Percentiles rank a stretch among this genome's conserved stretches.
These are phyloP conservation scores for Purshia tridentata DNA, from an alignment of 306 rosid genomes.

Conservation along the genomic window DNA sequence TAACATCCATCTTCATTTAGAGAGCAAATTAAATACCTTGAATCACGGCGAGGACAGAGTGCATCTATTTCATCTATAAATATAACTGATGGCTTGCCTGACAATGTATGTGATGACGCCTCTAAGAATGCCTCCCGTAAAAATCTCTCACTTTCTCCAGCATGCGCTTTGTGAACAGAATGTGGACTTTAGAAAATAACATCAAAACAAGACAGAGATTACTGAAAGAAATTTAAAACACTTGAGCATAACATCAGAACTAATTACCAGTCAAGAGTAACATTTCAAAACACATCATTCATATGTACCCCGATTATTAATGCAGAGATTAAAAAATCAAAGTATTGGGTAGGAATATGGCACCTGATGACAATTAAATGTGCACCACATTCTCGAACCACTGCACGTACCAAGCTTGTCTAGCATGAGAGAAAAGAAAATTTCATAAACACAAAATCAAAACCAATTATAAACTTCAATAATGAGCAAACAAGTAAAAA, in stretches of 20 bases:
- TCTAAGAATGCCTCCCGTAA: constrained; percentile 75
- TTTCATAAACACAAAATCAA: background rate
- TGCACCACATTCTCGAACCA: constrained; percentile 81
- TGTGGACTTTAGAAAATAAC: constrained; percentile 61
- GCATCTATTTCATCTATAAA: constrained; percentile 91
- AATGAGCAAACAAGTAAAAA: constrained; percentile 13
- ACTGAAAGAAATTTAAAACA: constrained; percentile 4
- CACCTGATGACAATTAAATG: constrained; percentile 72
- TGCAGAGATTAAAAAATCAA: background rate
- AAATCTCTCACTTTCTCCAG: constrained; percentile 78
- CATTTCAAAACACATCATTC: background rate
- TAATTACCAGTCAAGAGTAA: background rate
- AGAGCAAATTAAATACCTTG: constrained; percentile 43
- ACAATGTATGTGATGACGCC: constrained; percentile 59
- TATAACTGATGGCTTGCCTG: constrained; percentile 67
- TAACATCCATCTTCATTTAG: background rate
- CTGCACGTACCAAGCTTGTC: constrained; percentile 90
- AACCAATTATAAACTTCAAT: constrained; percentile 3
- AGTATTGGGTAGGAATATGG: background rate
- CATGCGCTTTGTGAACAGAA: constrained; percentile 66
- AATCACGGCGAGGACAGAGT: constrained; percentile 81
- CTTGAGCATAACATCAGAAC: constrained; percentile 6
- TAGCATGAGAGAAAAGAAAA: constrained; percentile 25
- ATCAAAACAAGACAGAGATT: constrained; percentile 1
- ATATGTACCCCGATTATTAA: background rate